Conservation (phyloP, 2,329 filamentous ascomycete species). For the Fusarium burgessii region DNA sequence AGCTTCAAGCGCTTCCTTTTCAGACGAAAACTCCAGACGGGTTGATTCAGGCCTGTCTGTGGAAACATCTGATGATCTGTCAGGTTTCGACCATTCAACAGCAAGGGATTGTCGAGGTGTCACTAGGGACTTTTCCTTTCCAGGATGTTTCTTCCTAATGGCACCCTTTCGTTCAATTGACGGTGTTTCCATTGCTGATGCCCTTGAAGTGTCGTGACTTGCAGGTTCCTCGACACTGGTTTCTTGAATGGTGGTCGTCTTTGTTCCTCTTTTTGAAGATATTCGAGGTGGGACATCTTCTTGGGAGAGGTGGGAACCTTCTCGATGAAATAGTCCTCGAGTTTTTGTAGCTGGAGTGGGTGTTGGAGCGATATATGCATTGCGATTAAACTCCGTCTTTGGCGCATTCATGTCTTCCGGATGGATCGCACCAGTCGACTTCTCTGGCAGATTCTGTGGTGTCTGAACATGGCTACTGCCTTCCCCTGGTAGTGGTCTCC, state of each 20-base stretch:
- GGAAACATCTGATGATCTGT: not conserved
- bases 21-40: conserved; percentile 17
- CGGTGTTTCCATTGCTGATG: not conserved
- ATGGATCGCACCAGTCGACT: not conserved
- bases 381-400: not conserved
- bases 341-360: not conserved
- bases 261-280: conserved; percentile 42
- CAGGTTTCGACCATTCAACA: conserved; percentile 23
- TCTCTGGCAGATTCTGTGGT: not conserved
- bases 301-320: conserved; percentile 36
- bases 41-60: not conserved
- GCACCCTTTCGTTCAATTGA: conserved; percentile 36
- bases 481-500: not conserved
- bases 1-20: conserved; percentile 34
- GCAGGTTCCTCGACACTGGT: not conserved
- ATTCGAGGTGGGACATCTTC: conserved; percentile 46
- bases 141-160: conserved; percentile 30
- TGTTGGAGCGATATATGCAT: not conserved
- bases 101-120: conserved; percentile 7
- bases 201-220: not conserved
- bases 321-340: not conserved
- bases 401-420: not conserved
- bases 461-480: not conserved
- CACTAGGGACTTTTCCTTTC: conserved; percentile 4
- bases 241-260: not conserved